phyloP scores from a whole-genome alignment of 1,284 basidiomycete genomes.

The Pseudozyma flocculosa region DNA sequence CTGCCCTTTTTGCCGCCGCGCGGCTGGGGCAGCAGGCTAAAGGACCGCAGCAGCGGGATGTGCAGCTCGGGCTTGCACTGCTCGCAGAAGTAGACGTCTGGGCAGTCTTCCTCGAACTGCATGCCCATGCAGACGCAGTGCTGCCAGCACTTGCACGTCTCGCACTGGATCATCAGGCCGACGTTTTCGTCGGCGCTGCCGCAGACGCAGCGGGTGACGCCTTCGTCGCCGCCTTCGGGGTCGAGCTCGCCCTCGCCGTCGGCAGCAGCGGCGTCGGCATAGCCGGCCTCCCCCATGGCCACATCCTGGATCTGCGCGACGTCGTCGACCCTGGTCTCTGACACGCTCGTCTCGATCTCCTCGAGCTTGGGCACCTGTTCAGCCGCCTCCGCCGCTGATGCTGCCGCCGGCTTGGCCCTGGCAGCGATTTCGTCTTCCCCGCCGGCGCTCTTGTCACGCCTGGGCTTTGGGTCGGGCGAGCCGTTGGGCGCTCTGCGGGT shows the following conservation, averaged over 20 bases:
- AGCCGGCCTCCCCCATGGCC: slow-evolving; percentile 6
- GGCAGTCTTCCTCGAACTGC: slow-evolving; percentile 71
- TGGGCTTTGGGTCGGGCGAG: slow-evolving; percentile 25
- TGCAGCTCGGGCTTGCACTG: slow-evolving; percentile 86
- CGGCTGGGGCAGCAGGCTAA: slow-evolving; percentile 43
- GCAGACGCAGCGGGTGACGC: slow-evolving; percentile 91
- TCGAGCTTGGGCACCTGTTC: slow-evolving; percentile 3
- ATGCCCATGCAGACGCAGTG: slow-evolving; percentile 96
- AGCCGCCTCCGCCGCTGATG: slow-evolving; percentile 2
- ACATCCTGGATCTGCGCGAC: slow-evolving; percentile 8
- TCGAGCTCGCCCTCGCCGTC: slow-evolving; percentile 44
- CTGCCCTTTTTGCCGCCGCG: slow-evolving; percentile 42
- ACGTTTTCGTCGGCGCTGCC: slow-evolving; percentile 69
- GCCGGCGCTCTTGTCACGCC: slow-evolving; percentile 1
- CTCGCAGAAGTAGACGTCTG: slow-evolving; percentile 79
- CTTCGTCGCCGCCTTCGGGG: slow-evolving; percentile 71
- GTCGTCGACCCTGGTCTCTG: neutral
- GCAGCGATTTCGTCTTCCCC: slow-evolving; percentile 2
- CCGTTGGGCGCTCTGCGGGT: slow-evolving; percentile 29
- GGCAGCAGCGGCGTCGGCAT: slow-evolving; percentile 22
- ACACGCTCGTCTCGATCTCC: neutral
- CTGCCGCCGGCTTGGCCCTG: neutral
- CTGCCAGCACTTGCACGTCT: slow-evolving; percentile 96
- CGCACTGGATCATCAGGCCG: slow-evolving; percentile 94
- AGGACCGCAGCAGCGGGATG: slow-evolving; percentile 49